Base-by-base conservation (phyloP, 805 yeast species). In the Myxozyma kluyveri region DNA sequence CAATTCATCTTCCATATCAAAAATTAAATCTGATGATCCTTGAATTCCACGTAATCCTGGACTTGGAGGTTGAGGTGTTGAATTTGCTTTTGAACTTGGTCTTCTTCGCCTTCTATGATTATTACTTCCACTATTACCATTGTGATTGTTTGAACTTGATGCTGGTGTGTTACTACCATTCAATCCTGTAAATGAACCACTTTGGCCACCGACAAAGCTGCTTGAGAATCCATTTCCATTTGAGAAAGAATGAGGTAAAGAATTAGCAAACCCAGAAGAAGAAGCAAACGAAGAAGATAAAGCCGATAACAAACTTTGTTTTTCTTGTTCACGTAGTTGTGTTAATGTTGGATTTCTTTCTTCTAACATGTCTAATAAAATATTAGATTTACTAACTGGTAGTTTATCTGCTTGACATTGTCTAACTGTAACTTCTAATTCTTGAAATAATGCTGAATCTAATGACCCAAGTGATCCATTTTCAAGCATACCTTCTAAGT, bases 401-500 rank as follows among this genome's bases (percentile, higher is more conserved):
- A 57, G 21, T 29, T 56, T 51, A 22, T 51, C 60, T 2, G 41
- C 23, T 27, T 58, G 60, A 33, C 47, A 45, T 24, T 47, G 46
- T 9, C 56, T 42, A 2, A 57, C 47, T 3, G 45, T 54, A 21
- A 44, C 44, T 40, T 58, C 57, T 9, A 57, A 45, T 27, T 56
- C 57, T 18, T 23, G 31, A 19, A 54, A 36, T 24, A 57, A 27
- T 7, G 38, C n/a, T 3, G 36, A 36, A n/a, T 54, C 53, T 4
- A 51, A 36, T 18, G 36, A 12, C 5, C 21, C 21, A 22, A 54
- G 45, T 5, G 42, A 50, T 56, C 57, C 67, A 21, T 81, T 83
- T 47, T 80, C 76, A 31, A 88, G 69, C 14, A 86, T 61, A 2
- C 80, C 63, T 27, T 82, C 88, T 49, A 86, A 68, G 64, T 88